A percentile compares a stretch with the other conserved stretches of the same genome.
These are phyloP conservation scores for Candida jianshihensis DNA, from an alignment of 805 yeast genomes.

Conservation along the genomic window DNA sequence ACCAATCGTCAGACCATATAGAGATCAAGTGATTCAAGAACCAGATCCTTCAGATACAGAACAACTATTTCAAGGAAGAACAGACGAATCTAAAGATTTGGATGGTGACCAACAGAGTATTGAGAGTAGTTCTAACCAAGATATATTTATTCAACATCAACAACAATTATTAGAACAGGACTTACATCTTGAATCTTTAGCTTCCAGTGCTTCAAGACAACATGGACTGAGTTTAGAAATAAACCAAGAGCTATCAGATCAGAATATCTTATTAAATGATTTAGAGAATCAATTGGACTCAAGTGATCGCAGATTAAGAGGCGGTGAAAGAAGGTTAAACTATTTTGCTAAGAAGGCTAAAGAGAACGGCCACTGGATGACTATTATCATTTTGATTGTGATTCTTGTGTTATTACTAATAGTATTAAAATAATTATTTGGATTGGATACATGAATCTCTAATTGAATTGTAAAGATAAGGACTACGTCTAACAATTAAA, in stretches of 20 bases:
- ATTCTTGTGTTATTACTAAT: conserved; percentile 37
- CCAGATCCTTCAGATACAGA: conserved; percentile 7
- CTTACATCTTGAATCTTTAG: conserved; percentile 30
- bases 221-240: conserved; percentile 39
- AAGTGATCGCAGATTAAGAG: conserved; percentile 32
- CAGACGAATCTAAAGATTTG: conserved; percentile 1
- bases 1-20: conserved; percentile 14
- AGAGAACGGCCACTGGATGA: conserved; percentile 44
- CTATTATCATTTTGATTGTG: conserved; percentile 36
- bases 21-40: conserved; percentile 11
- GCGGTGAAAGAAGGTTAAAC: conserved; percentile 34
- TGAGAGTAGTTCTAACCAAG: conserved; percentile 26
- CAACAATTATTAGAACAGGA: conserved; percentile 44
- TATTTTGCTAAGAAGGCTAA: conserved; percentile 34
- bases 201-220: conserved; percentile 37
- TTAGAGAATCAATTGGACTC: conserved; percentile 39
- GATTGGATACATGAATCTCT: neutral
- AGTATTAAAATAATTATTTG: conserved; percentile 24
- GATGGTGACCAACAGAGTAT: conserved; percentile 7
- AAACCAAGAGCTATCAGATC: conserved; percentile 40
- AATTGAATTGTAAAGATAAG: too few species aligned
- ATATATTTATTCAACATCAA: conserved; percentile 35
- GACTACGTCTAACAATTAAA: too few species aligned
- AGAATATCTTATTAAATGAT: conserved; percentile 42
- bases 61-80: conserved; percentile 16